Evolutionary conservation across 208 protist species (phyloP).

Genomic region (Acanthamoeba triangularis): DNA sequence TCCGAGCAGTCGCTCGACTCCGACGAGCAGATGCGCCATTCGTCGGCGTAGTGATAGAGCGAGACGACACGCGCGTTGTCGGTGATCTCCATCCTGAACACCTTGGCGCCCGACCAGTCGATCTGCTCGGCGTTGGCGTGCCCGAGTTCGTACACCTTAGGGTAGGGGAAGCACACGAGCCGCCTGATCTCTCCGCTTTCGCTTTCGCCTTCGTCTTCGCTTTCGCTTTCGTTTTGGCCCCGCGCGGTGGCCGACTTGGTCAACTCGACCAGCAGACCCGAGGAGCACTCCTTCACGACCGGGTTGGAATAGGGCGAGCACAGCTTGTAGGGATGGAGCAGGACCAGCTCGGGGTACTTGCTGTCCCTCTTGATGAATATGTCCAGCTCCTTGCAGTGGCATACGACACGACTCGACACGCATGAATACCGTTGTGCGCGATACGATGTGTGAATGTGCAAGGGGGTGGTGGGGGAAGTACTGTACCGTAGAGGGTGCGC

Average conservation of each 20-base stretch:
- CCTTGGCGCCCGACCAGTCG: neutral
- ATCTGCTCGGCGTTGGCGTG: slow-evolving; percentile 1
- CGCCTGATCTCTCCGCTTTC: neutral
- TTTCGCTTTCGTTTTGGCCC: neutral
- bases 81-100: neutral
- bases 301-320: slow-evolving; percentile 8
- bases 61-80: slow-evolving; percentile 4
- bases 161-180: slow-evolving; percentile 16
- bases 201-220: neutral
- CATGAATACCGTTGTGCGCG: neutral
- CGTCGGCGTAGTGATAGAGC: neutral
- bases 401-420: too few relatives aligned
- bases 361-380: neutral
- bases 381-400: slow-evolving; percentile 66
- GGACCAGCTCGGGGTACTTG: neutral
- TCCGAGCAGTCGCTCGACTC: slow-evolving; percentile 45
- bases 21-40: slow-evolving; percentile 5
- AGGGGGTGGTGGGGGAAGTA: neutral
- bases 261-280: slow-evolving; percentile 11
- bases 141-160: slow-evolving; percentile 3
- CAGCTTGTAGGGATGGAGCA: neutral
- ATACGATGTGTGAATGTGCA: neutral
- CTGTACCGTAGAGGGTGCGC: neutral
- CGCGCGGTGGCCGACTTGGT: neutral
- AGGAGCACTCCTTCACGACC: slow-evolving; percentile 29